Evolutionary conservation across 306 rosid species (phyloP), one percentile per base, ranked within the genome.

Genomic region (Casuarina glauca): DNA sequence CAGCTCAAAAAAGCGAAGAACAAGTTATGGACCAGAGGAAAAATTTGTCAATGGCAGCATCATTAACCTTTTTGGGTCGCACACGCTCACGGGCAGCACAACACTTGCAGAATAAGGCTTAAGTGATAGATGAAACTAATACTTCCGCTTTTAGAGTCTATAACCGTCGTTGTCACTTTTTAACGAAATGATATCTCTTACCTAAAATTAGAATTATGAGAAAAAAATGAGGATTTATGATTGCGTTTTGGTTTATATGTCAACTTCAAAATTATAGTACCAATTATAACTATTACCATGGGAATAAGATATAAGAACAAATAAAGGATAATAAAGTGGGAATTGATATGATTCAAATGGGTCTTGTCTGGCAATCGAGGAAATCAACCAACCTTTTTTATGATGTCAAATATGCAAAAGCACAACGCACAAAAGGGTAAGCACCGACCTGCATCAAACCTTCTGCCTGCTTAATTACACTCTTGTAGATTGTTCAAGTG

Each of bases 181-280:
- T 39, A 5, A 41, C 32, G 2, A 64, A 39, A 64, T 39, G 70
- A 64, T 60, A 60, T 42, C 19, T 64, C 70, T 64, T 64, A 64
- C 70, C 49, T 41, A 41, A 64, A 64, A 35, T 64, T 12, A 39
- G 41, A 64, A 64, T 39, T 38, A 64, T 64, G 39, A 41, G 48
- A 12, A 77, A 74, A 48, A 73, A 48, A 73, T 69, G 52, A 41
- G 45, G 36, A 68, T 67, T 20, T 68, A 82, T 82, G 82, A 78
- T 82, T 82, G 63, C 53, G 10, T 61, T 74, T 82, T 74, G 76
- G 82, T 82, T 82, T 60, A 69, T 74, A 63, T 66, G 82, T 82
- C 77, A 63, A 64, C 62, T 78, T 51, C 79, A 53, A 61, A 78
- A 74, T 74, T 46, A 80, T 58, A 15, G 49, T 50, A 42, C 57